Percentiles rank a stretch among this genome's conserved stretches.
Evolutionary conservation across 495 filamentous ascomycete genomes (phyloP).

Genomic region (Hypoxylon rickii): DNA sequence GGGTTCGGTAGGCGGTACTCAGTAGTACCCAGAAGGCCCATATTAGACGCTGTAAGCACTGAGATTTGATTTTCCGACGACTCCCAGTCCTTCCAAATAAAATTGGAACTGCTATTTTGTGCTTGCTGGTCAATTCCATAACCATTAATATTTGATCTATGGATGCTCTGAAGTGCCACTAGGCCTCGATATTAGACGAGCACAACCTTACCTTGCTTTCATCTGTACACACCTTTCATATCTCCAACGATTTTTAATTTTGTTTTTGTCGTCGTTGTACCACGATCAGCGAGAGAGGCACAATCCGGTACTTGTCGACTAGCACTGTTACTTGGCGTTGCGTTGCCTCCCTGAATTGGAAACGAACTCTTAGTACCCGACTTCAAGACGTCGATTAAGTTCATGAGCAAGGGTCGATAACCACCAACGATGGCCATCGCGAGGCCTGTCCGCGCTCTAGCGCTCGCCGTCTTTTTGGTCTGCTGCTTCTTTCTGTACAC

Average conservation of each 20-base stretch:
- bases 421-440: slow-evolving; percentile 71
- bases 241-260: not conserved
- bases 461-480: slow-evolving; percentile 67
- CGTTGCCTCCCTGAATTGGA: not conserved
- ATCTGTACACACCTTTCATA: slow-evolving; percentile 29
- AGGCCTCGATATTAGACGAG: too few relatives aligned
- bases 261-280: not conserved
- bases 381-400: slow-evolving; percentile 10
- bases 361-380: not conserved
- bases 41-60: slow-evolving; percentile 3
- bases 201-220: too few relatives aligned
- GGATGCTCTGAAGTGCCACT: too few relatives aligned
- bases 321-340: not conserved
- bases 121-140: too few relatives aligned
- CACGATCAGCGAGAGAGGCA: too few relatives aligned
- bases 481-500: slow-evolving; percentile 77
- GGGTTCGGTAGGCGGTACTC: too few relatives aligned
- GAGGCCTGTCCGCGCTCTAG: slow-evolving; percentile 79
- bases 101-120: slow-evolving; percentile 3
- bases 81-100: slow-evolving; percentile 5
- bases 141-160: too few relatives aligned
- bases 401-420: slow-evolving; percentile 33
- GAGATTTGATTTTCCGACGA: slow-evolving; percentile 21
- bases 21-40: too few relatives aligned
- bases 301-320: too few relatives aligned